Evolutionary conservation across 1,284 basidiomycete genomes (phyloP), one percentile per base, ranked within the genome.

Genomic region (Dichomitus squalens): DNA sequence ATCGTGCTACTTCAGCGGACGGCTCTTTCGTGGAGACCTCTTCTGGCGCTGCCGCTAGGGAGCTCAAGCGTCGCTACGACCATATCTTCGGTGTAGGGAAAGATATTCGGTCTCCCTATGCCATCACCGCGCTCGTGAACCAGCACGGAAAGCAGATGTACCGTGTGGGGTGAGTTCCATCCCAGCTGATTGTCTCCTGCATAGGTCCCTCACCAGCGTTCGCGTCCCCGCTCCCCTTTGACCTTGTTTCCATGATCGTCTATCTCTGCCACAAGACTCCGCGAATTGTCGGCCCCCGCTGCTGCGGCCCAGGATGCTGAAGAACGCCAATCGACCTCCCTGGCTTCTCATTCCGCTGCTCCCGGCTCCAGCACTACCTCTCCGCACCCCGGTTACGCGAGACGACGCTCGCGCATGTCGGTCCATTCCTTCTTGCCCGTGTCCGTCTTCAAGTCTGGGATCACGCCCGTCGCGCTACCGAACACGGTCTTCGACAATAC

Each of bases 1-100:
- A 12, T 48, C 23, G 47, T 23, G 50, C 33, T 47, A 23, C 23
- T 52, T 35, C 53, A 70, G 68, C 62, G 41, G 88, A 92, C 68
- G 84, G 84, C 57, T 87, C 78, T 50, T 93, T 87, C 68, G 83
- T 92, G 31, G 90, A 93, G 68, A 92, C 88, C 2, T 82, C 88
- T 7, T 90, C 86, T 53, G 88, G 85, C 7, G 76, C 79, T 25
- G 88, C 86, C 23, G 89, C 89, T 14, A 81, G 83, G 41, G 87
- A 89, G 65, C 75, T 93, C 53, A 92, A 92, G 77, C 80, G 80
- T 64, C 77, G 82, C 25, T 90, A 87, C 66, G 90, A 93, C 69
- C 81, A 85, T 55, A 71, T 80, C 41, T 70, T 84, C 38, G 87
- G 88, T 16, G 88, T 91, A 34, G 80, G 82, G 40, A 80, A 81